Conservation (phyloP, 768 basidiomycete genomes). For the Lanmaoa rubissima region DNA sequence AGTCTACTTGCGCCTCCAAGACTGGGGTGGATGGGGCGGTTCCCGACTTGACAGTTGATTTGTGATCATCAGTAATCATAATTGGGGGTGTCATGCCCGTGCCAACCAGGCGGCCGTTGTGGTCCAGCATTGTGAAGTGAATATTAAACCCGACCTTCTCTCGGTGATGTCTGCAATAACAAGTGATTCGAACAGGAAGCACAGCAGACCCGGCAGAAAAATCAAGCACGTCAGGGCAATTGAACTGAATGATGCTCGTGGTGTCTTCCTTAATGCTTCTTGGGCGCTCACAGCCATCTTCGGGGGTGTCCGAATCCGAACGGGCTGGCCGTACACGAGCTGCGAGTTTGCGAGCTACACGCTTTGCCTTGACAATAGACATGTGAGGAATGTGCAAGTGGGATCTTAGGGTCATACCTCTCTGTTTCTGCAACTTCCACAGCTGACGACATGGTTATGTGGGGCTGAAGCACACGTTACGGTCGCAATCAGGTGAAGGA, state of each 20-base stretch:
- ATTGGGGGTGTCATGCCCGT: conserved; percentile 83
- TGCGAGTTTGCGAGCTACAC: conserved; percentile 85
- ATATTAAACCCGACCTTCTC: conserved; percentile 96
- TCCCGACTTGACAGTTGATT: conserved; percentile 53
- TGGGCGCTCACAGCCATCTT: conserved; percentile 50
- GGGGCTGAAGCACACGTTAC: conserved; percentile 84
- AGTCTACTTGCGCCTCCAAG: conserved; percentile 45
- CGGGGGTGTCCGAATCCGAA: conserved; percentile 69
- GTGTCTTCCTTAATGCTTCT: conserved; percentile 56
- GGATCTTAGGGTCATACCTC: conserved; percentile 51
- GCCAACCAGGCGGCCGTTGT: conserved; percentile 76
- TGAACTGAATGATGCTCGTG: conserved; percentile 91
- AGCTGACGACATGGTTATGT: conserved; percentile 72
- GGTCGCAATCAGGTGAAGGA: conserved; percentile 66
- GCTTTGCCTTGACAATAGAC: conserved; percentile 63
- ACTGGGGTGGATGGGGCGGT: conserved; percentile 33
- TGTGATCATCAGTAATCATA: conserved; percentile 99
- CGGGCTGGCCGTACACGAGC: conserved; percentile 77
- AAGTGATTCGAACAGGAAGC: conserved; percentile 93
- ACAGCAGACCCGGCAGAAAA: conserved; percentile 84
- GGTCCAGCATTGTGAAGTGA: conserved; percentile 81
- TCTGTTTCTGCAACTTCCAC: conserved; percentile 83
- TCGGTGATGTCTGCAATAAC: conserved; percentile 97
- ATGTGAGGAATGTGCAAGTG: conserved; percentile 7
- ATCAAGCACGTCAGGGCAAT: conserved; percentile 86